Evolutionary conservation across 1,284 basidiomycete species (phyloP), one percentile per base, ranked within the genome.

Genomic region (Microbotryum lychnidis-dioicae): DNA sequence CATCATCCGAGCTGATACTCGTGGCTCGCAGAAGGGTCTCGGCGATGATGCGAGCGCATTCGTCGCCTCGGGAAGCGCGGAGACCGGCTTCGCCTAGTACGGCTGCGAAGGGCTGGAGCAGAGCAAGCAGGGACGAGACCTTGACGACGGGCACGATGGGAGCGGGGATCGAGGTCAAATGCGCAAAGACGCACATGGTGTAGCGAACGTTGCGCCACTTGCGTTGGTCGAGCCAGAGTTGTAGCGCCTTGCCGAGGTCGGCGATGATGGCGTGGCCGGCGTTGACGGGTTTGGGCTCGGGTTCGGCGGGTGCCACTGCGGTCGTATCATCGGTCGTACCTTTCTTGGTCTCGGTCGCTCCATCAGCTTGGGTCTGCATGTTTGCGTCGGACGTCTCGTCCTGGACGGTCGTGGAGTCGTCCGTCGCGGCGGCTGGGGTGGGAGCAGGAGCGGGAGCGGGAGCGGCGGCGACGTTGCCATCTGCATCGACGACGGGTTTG

Each of bases 201-300:
- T 91, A 80, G 60, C 91, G 81, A 46, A 87, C 86, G 68, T 91
- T 87, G 70, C 89, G 81, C 92, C 91, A 96, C 61, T 87, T 83
- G 25, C 91, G 77, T 67, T 87, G 87, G 76, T 93, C 90, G 33
- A 94, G 79, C 73, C 85, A 89, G 3, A 82, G 80, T 70, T 91
- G 87, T 74, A 94, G 93, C 2, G 86, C 85, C 74, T 87, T 88
- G 80, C 85, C 87, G 60, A 91, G 85, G 71, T 96, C 90, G 69
- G 91, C 87, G 27, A 93, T 76, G n/a, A 94, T 80, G 56, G 86
- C 81, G 62, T 82, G 81, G 1, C 88, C 89, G 1, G 91, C 61
- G 27, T 69, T 72, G 57, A 65, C 56, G 27, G 37, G 37, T 1
- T 42, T 18, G 37, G 50, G 37, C 16, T 50, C 29, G 12, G 37